These are phyloP conservation scores for Aspergillus amoenus DNA, from an alignment of 2,329 filamentous ascomycete genomes.

Conservation along the genomic window DNA sequence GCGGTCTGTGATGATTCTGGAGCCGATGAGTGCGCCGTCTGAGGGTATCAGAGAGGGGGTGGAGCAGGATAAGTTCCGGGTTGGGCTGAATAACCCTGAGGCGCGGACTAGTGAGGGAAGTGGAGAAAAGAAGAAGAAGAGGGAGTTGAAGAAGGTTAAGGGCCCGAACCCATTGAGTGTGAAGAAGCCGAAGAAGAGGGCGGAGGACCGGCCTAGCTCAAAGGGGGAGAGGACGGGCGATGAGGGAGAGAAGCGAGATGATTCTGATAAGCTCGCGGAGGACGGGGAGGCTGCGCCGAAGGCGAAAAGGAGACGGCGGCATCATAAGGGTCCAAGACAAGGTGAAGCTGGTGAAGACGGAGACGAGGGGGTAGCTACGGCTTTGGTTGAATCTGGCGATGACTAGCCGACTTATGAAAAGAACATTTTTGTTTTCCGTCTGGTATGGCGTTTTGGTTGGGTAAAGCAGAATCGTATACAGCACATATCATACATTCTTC, in stretches of 20 bases:
- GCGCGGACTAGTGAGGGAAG: slow-evolving; percentile 34
- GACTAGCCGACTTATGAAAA: slow-evolving; percentile 9
- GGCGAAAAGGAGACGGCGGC: slow-evolving; percentile 36
- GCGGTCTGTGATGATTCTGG: slow-evolving; percentile 51
- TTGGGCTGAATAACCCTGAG: slow-evolving; percentile 39
- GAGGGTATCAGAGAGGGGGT: slow-evolving; percentile 42
- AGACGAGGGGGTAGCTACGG: slow-evolving; percentile 12
- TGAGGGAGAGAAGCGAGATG: slow-evolving; percentile 10
- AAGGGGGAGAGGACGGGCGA: not conserved
- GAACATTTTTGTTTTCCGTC: slow-evolving; percentile 1
- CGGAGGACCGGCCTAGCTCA: slow-evolving; percentile 19
- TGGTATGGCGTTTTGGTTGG: slow-evolving; percentile 33
- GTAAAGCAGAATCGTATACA: slow-evolving; percentile 11
- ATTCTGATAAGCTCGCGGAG: slow-evolving; percentile 20
- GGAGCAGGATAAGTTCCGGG: slow-evolving; percentile 49
- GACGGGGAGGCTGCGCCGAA: slow-evolving; percentile 29
- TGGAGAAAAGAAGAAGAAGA: slow-evolving; percentile 33
- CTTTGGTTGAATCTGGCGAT: slow-evolving; percentile 18
- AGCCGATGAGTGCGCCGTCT: slow-evolving; percentile 47
- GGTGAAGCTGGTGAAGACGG: slow-evolving; percentile 17
- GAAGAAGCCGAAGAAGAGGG: slow-evolving; percentile 46
- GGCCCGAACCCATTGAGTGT: slow-evolving; percentile 50
- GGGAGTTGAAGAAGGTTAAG: slow-evolving; percentile 40
- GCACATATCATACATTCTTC: slow-evolving; percentile 22
- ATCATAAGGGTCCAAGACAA: slow-evolving; percentile 30